phyloP scores from a whole-genome alignment of 257 asterid species.

The Primulina tabacum region DNA sequence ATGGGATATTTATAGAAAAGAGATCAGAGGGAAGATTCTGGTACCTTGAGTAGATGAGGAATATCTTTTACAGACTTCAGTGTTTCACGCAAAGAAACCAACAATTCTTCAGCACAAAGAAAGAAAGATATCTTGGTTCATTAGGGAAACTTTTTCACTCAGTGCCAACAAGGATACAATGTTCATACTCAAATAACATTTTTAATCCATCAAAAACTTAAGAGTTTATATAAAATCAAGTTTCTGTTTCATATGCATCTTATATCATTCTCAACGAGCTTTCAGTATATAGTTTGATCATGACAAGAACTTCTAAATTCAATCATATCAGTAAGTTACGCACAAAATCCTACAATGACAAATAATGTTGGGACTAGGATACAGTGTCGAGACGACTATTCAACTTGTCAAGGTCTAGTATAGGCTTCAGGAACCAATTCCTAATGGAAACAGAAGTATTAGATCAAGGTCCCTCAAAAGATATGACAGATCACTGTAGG shows the following conservation, averaged over 20 bases:
- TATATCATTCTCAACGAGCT: slow-evolving; percentile 21
- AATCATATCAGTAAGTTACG: background rate
- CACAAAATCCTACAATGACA: slow-evolving; percentile 8
- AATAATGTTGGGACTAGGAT: slow-evolving; percentile 48
- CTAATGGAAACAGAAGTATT: slow-evolving; percentile 41
- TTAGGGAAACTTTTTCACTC: slow-evolving; percentile 33
- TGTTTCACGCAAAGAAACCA: slow-evolving; percentile 80
- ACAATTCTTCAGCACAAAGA: slow-evolving; percentile 70
- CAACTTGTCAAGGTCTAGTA: slow-evolving; percentile 79
- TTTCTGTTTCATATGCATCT: slow-evolving; percentile 17
- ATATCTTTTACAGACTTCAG: slow-evolving; percentile 91
- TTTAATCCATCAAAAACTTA: background rate
- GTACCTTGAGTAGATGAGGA: slow-evolving; percentile 84
- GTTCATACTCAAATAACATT: slow-evolving; percentile 21
- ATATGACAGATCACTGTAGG: slow-evolving; percentile 22
- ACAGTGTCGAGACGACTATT: slow-evolving; percentile 85
- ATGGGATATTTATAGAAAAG: slow-evolving; percentile 16
- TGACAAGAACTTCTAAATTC: slow-evolving; percentile 15
- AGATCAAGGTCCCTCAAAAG: slow-evolving; percentile 32
- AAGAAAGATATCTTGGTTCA: slow-evolving; percentile 81
- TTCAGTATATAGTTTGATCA: slow-evolving; percentile 14
- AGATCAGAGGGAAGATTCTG: slow-evolving; percentile 15
- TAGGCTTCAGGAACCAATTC: slow-evolving; percentile 97
- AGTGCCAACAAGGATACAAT: slow-evolving; percentile 14
- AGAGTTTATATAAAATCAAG: slow-evolving; percentile 10